phyloP scores from a whole-genome alignment of 257 asterid genomes.

The Solanum ossicruentum region DNA sequence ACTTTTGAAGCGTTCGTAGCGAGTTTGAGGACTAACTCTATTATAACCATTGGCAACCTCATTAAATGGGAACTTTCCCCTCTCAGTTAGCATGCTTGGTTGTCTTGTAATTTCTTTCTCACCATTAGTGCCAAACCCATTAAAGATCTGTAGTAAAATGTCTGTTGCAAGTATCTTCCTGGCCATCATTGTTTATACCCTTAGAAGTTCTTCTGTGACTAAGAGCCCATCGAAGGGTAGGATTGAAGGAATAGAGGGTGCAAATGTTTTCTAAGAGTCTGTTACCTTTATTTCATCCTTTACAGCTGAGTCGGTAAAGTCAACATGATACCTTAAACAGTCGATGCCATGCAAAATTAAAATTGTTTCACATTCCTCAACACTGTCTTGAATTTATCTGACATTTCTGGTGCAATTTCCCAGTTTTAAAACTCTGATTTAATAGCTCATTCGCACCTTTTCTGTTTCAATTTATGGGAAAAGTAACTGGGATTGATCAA shows the following conservation, averaged over 20 bases:
- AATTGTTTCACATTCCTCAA: background rate
- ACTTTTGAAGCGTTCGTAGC: background rate
- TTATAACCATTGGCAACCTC: background rate
- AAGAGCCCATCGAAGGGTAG: background rate
- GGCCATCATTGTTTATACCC: background rate
- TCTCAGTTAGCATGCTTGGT: background rate
- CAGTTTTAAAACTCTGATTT: background rate
- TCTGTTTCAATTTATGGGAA: background rate
- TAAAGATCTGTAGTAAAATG: background rate
- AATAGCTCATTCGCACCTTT: background rate
- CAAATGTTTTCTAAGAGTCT: background rate
- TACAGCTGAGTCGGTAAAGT: background rate
- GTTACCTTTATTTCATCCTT: background rate
- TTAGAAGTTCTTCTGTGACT: background rate
- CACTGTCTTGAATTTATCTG: background rate
- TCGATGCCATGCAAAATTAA: background rate
- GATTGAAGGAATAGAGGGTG: background rate
- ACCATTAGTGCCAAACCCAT: background rate
- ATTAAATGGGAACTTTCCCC: background rate
- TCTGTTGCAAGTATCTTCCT: background rate
- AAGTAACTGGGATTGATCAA: background rate
- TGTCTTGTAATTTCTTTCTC: background rate
- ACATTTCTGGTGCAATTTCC: background rate
- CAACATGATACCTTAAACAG: background rate
- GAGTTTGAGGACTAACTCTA: background rate